A percentile compares a stretch with the other conserved stretches of the same genome.
These are phyloP conservation scores for Diaporthe destruens DNA, from an alignment of 2,329 filamentous ascomycete genomes.

Conservation along the genomic window DNA sequence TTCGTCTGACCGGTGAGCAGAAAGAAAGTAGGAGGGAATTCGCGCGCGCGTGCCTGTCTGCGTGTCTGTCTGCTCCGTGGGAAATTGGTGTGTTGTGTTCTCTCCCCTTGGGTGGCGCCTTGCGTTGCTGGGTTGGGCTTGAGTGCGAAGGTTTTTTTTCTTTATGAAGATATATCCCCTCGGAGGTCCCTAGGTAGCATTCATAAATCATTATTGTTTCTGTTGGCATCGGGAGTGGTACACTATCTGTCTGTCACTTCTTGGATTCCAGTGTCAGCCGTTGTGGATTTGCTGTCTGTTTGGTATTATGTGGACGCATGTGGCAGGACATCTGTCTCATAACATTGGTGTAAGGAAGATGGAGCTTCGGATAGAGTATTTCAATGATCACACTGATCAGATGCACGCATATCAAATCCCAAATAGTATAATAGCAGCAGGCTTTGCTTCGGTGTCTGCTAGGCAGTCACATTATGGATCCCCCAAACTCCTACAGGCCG, in stretches of 20 bases:
- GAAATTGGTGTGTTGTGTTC: constrained; percentile 25
- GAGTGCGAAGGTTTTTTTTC: constrained; percentile 13
- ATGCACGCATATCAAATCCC: neutral
- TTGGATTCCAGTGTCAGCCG: neutral
- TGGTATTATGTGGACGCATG: neutral
- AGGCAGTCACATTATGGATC: neutral
- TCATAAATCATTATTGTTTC: constrained; percentile 40
- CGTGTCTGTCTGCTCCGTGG: neutral
- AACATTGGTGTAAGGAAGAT: too few species aligned
- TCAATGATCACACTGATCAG: neutral
- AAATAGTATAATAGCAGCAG: neutral
- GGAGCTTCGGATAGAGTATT: neutral
- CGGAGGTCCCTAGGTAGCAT: constrained; percentile 41
- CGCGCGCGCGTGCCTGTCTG: constrained; percentile 1
- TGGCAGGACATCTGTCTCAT: neutral
- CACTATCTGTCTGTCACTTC: neutral
- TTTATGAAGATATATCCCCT: constrained; percentile 38
- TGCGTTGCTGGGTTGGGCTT: constrained; percentile 21
- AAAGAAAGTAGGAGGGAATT: neutral
- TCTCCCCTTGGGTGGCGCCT: constrained; percentile 37
- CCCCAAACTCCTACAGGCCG: neutral
- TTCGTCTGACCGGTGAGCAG: constrained; percentile 9
- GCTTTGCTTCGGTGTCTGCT: neutral
- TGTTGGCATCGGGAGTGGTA: constrained; percentile 16
- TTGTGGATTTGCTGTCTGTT: neutral